Evolutionary conservation across 2,329 filamentous ascomycete genomes (phyloP).

Genomic region (Sclerotinia subarctica): DNA sequence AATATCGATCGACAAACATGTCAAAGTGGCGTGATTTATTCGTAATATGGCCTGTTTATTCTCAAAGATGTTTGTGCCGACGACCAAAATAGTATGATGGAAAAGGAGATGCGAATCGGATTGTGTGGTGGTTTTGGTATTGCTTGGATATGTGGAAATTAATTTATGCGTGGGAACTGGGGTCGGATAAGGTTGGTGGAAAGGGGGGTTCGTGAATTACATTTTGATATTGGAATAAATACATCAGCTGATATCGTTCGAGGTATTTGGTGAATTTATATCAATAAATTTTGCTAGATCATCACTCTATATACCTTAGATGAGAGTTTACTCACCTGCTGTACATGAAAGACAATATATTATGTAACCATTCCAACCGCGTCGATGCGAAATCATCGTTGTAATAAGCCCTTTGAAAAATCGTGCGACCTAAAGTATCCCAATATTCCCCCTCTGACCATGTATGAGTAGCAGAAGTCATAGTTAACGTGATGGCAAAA

Average conservation of each 20-base stretch:
- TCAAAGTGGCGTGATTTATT: conserved; percentile 19
- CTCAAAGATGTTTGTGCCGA: not conserved
- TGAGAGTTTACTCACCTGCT: not conserved
- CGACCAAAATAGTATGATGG: not conserved
- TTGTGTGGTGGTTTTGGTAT: not conserved
- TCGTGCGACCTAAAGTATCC: too few relatives aligned
- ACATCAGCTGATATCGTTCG: not conserved
- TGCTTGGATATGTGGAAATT: not conserved
- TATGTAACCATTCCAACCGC: too few relatives aligned
- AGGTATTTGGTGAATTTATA: not conserved
- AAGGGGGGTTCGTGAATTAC: not conserved
- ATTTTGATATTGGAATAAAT: not conserved
- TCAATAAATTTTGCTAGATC: too few relatives aligned
- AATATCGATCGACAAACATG: not conserved
- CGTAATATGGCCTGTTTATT: conserved; percentile 14
- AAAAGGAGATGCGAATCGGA: not conserved
- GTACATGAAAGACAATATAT: not conserved
- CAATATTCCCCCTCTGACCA: not conserved
- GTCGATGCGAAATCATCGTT: too few relatives aligned
- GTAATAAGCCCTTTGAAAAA: too few relatives aligned
- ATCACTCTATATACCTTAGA: not conserved
- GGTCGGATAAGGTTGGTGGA: not conserved
- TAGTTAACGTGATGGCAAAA: not conserved
- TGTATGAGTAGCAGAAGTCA: not conserved
- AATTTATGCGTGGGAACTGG: not conserved